Percentiles rank a stretch among this genome's conserved stretches.
Conservation (phyloP, 306 rosid genomes). For the Crataegus laevigata region DNA sequence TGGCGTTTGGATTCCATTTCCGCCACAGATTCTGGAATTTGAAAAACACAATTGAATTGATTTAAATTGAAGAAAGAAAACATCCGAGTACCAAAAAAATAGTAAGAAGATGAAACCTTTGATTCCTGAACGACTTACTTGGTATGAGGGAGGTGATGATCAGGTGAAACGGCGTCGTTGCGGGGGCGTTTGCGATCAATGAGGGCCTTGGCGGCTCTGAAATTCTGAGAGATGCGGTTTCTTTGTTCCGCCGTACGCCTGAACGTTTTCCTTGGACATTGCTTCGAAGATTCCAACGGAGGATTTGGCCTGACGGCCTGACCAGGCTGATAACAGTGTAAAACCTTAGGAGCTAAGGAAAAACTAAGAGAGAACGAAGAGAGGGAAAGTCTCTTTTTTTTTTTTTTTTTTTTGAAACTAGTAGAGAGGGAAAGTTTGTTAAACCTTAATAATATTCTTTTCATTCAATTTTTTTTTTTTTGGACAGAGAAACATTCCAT, state of each 20-base stretch:
- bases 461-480: no score
- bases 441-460: no score
- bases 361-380: no score
- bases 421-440: no score
- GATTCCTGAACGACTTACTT: background rate
- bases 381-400: no score
- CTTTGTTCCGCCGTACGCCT: conserved; percentile 29
- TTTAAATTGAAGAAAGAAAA: background rate
- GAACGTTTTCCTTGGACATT: conserved; percentile 8
- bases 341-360: no score
- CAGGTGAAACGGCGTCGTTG: conserved; percentile 20
- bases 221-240: conserved; percentile 46
- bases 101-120: background rate
- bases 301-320: background rate
- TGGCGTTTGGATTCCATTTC: conserved; percentile 10
- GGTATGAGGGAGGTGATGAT: conserved; percentile 8
- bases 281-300: background rate
- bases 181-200: conserved; percentile 67
- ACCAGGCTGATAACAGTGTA: no score
- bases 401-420: no score
- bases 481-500: no score
- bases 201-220: conserved; percentile 66
- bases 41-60: background rate
- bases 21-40: conserved; percentile 28
- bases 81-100: background rate